Evolutionary conservation across 768 basidiomycete species (phyloP).

Genomic region (Glaciozyma martinii): DNA sequence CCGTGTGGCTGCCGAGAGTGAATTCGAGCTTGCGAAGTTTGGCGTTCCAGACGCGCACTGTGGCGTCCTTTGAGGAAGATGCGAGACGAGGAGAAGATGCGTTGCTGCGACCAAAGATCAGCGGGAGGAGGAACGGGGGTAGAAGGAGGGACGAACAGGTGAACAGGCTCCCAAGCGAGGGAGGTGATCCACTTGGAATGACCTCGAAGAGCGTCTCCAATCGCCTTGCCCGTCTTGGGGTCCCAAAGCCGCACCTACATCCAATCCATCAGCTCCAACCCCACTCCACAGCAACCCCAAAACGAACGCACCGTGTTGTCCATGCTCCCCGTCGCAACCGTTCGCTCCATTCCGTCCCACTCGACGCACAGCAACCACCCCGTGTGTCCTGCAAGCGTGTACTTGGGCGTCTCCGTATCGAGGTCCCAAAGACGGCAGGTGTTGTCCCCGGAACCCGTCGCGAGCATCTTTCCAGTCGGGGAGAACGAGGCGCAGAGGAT

Average conservation of each 20-base stretch:
- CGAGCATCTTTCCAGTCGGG: constrained; percentile 79
- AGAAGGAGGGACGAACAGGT: constrained; percentile 52
- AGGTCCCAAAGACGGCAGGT: constrained; percentile 91
- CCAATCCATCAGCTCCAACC: neutral
- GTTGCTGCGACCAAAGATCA: constrained; percentile 49
- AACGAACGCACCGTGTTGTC: constrained; percentile 62
- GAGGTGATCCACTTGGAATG: constrained; percentile 96
- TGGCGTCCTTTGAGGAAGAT: constrained; percentile 91
- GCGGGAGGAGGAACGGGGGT: neutral
- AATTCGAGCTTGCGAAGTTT: constrained; percentile 63
- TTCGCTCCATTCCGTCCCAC: constrained; percentile 89
- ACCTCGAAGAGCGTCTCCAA: constrained; percentile 81
- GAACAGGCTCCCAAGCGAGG: constrained; percentile 91
- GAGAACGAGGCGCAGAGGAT: constrained; percentile 94
- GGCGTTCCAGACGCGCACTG: constrained; percentile 88
- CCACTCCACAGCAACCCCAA: neutral
- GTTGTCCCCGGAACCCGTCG: constrained; percentile 91
- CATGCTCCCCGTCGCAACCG: constrained; percentile 90
- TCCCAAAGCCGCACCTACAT: constrained; percentile 76
- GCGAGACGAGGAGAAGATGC: constrained; percentile 70
- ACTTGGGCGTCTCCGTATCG: constrained; percentile 81
- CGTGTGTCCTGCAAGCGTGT: constrained; percentile 74
- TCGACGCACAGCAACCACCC: constrained; percentile 97
- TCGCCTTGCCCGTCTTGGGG: constrained; percentile 76
- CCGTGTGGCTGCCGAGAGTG: constrained; percentile 83